Conservation (phyloP, 371 early-diverging fungal genomes). For the Fennellomyces sp. region DNA sequence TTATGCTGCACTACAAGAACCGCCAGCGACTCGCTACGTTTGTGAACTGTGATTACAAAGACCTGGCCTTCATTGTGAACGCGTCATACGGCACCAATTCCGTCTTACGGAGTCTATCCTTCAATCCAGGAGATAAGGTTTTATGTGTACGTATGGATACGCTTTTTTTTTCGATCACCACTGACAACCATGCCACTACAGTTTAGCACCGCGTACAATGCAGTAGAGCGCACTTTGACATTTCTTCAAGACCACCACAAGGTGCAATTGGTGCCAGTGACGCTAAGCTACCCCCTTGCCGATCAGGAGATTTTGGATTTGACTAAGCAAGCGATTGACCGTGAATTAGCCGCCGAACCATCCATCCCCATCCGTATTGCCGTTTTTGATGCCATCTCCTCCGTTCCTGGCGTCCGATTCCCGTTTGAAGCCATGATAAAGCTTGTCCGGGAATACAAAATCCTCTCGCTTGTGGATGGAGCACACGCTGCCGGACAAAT, state of each 20-base stretch:
- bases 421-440: conserved; percentile 60
- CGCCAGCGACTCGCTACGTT: conserved; percentile 20
- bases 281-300: conserved; percentile 34
- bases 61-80: conserved; percentile 47
- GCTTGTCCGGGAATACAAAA: conserved; percentile 49
- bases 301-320: conserved; percentile 35
- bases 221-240: conserved; percentile 37
- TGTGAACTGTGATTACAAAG: conserved; percentile 41
- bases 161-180: neutral
- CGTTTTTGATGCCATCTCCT: conserved; percentile 62
- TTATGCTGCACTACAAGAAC: conserved; percentile 10
- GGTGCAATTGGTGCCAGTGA: conserved; percentile 31
- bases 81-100: conserved; percentile 47
- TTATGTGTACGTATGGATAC: conserved; percentile 26
- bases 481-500: conserved; percentile 76
- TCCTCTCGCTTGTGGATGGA: conserved; percentile 70
- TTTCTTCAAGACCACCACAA: conserved; percentile 37
- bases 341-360: conserved; percentile 26
- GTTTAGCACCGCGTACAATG: conserved; percentile 52
- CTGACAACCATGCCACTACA: conserved; percentile 4
- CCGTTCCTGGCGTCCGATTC: conserved; percentile 56
- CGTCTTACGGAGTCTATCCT: conserved; percentile 39
- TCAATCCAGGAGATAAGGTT: conserved; percentile 42
- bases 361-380: conserved; percentile 45
- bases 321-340: conserved; percentile 22